Conservation (phyloP, 1,284 basidiomycete genomes). For the Chiua sp. region DNA sequence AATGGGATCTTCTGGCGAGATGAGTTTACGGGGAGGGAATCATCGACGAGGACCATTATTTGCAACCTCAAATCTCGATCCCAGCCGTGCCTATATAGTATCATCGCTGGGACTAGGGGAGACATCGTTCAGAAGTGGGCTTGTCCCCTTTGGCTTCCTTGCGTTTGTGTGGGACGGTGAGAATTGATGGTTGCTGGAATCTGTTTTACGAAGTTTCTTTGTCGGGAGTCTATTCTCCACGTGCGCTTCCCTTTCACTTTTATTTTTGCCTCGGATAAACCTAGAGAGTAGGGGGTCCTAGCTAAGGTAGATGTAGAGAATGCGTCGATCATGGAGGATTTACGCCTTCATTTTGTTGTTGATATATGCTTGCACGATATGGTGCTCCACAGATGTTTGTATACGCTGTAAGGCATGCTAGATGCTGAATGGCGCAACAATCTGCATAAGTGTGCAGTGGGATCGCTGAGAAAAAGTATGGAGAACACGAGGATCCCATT, state of each 20-base stretch:
- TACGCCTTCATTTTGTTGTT: neutral
- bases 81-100: too few relatives aligned
- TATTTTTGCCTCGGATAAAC: conserved; percentile 6
- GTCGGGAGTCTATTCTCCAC: too few relatives aligned
- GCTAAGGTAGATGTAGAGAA: conserved; percentile 3
- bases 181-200: neutral
- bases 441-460: neutral
- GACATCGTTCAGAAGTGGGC: conserved; percentile 48
- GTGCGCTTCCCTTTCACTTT: too few relatives aligned
- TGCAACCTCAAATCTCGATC: too few relatives aligned
- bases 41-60: too few relatives aligned
- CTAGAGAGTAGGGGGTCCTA: conserved; percentile 4
- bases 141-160: neutral
- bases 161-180: neutral
- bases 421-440: too few relatives aligned
- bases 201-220: neutral
- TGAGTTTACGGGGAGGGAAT: too few relatives aligned
- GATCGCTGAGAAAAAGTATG: neutral
- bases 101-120: too few relatives aligned
- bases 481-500: neutral
- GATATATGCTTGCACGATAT: neutral
- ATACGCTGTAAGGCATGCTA: too few relatives aligned
- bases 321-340: conserved; percentile 3
- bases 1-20: too few relatives aligned
- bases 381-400: too few relatives aligned